Conservation (phyloP, 495 filamentous ascomycete genomes). For the Talaromyces ruber region DNA sequence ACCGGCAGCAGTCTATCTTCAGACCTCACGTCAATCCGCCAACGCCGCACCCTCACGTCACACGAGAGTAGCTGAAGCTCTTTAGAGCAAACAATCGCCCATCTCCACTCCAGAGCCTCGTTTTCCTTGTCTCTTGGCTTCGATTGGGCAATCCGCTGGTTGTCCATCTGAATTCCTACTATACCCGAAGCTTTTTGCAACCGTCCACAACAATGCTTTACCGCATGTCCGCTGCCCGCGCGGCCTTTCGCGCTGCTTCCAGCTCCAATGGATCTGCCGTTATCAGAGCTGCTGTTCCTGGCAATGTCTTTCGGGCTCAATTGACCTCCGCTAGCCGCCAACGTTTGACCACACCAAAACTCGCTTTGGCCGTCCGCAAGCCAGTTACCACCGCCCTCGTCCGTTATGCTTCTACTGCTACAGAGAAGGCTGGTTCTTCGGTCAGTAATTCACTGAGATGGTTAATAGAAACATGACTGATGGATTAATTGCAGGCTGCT, state of each 20-base stretch:
- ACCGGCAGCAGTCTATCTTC: not conserved
- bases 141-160: slow-evolving; percentile 27
- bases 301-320: slow-evolving; percentile 37
- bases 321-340: slow-evolving; percentile 34
- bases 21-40: not conserved
- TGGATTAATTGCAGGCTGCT: slow-evolving; percentile 12
- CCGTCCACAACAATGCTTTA: slow-evolving; percentile 35
- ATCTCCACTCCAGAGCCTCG: slow-evolving; percentile 25
- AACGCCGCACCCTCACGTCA: not conserved
- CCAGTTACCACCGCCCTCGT: slow-evolving; percentile 45
- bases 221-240: slow-evolving; percentile 38
- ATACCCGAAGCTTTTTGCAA: slow-evolving; percentile 5
- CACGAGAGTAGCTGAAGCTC: slow-evolving; percentile 1
- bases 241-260: slow-evolving; percentile 35
- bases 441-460: not conserved
- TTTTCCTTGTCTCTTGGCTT: slow-evolving; percentile 14
- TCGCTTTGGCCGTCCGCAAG: slow-evolving; percentile 39
- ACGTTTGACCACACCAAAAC: slow-evolving; percentile 26
- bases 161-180: slow-evolving; percentile 3
- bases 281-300: slow-evolving; percentile 24
- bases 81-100: slow-evolving; percentile 13
- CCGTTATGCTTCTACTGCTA: slow-evolving; percentile 30
- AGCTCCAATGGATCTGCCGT: slow-evolving; percentile 41
- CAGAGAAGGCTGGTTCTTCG: not conserved
- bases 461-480: not conserved